Conservation (phyloP, 2,329 filamentous ascomycete genomes). For the Fusarium sterilihyphosum region DNA sequence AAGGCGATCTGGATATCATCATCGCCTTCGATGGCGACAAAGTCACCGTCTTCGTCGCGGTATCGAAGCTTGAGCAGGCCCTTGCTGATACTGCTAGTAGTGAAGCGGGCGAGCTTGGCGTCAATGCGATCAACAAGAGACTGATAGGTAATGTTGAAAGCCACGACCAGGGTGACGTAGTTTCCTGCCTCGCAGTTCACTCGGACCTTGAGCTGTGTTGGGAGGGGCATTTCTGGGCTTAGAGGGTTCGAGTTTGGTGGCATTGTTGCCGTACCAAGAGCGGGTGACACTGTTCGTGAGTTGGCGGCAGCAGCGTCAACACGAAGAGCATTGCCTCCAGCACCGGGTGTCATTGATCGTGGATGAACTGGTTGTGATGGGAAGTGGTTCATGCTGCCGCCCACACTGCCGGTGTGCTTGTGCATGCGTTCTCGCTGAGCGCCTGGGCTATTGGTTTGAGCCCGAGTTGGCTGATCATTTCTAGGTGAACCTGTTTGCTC, state of each 20-base stretch:
- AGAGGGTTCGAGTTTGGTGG: slow-evolving; percentile 42
- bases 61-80: slow-evolving; percentile 90
- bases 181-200: slow-evolving; percentile 88
- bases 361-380: slow-evolving; percentile 64
- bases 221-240: slow-evolving; percentile 63
- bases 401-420: slow-evolving; percentile 59
- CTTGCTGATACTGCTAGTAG: slow-evolving; percentile 82
- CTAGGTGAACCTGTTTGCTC: slow-evolving; percentile 85
- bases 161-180: slow-evolving; percentile 94
- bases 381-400: slow-evolving; percentile 65
- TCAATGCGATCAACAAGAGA: slow-evolving; percentile 96
- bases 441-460: slow-evolving; percentile 76
- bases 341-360: slow-evolving; percentile 57
- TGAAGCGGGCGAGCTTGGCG: slow-evolving; percentile 89
- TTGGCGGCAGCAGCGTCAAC: slow-evolving; percentile 53
- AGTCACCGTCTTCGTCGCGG: slow-evolving; percentile 90
- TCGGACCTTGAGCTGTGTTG: slow-evolving; percentile 91
- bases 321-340: slow-evolving; percentile 49
- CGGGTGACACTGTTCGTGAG: slow-evolving; percentile 58
- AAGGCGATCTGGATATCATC: slow-evolving; percentile 98
- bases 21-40: slow-evolving; percentile 91
- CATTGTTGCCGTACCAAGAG: slow-evolving; percentile 50
- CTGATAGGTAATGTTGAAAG: slow-evolving; percentile 94
- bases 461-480: slow-evolving; percentile 72
- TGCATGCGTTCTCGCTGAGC: slow-evolving; percentile 69